Conservation (phyloP, 495 filamentous ascomycete genomes). For the Platismatia glauca region DNA sequence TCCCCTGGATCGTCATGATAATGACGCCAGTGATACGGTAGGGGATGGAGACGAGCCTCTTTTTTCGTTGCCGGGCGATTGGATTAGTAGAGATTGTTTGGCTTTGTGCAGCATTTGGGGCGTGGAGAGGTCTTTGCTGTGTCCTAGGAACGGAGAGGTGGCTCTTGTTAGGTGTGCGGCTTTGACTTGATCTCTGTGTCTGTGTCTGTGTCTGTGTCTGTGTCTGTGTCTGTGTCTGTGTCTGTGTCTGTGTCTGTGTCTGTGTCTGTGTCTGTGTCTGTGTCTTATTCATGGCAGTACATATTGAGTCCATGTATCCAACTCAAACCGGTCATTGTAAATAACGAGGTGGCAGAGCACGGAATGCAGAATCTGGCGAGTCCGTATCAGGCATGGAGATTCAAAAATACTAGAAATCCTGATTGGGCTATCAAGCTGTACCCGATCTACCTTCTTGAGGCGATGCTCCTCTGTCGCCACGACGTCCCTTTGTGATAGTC, state of each 20-base stretch:
- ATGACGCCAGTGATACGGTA: neutral
- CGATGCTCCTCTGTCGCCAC: conserved; percentile 15
- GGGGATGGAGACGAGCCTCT: conserved; percentile 9
- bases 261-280: no score
- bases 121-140: conserved; percentile 25
- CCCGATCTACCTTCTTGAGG: neutral
- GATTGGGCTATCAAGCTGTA: neutral
- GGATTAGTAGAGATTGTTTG: conserved; percentile 25
- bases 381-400: neutral
- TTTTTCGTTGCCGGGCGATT: conserved; percentile 23
- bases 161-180: conserved; percentile 25
- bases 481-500: conserved; percentile 19
- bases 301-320: neutral
- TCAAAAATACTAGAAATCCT: neutral
- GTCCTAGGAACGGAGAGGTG: conserved; percentile 29
- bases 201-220: no score
- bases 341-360: neutral
- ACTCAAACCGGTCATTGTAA: neutral
- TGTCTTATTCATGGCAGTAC: neutral
- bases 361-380: neutral
- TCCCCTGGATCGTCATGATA: neutral
- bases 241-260: no score
- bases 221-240: no score
- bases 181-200: conserved; percentile 11
- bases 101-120: conserved; percentile 24